phyloP scores from a whole-genome alignment of 225 moss, liverwort and hornwort genomes.

The Marchantia polymorpha region DNA sequence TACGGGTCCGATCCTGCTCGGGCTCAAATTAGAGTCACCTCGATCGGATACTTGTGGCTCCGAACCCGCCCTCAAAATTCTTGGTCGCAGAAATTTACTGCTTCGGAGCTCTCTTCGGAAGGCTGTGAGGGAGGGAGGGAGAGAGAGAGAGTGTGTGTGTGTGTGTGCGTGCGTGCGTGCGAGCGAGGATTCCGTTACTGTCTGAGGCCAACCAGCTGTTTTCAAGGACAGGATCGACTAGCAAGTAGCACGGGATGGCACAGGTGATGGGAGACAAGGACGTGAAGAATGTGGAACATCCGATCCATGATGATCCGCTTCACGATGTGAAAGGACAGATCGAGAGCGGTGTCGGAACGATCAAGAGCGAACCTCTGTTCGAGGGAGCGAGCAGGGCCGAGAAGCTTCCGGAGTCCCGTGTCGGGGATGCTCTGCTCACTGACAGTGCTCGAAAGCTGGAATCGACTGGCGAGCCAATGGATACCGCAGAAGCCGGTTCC shows the following conservation, averaged over 20 bases:
- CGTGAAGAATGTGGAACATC: background rate
- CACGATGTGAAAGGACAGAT: conserved; percentile 17
- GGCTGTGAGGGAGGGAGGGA: too few relatives aligned
- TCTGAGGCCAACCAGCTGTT: too few relatives aligned
- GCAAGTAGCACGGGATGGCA: conserved; percentile 1
- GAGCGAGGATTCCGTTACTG: too few relatives aligned
- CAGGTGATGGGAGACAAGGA: conserved; percentile 12
- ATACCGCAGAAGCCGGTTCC: background rate
- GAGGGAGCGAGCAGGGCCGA: background rate
- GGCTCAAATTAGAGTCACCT: too few relatives aligned
- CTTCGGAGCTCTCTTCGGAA: too few relatives aligned
- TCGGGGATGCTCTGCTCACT: conserved; percentile 9
- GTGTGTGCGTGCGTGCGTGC: too few relatives aligned
- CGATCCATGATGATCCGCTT: background rate
- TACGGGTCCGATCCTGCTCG: too few relatives aligned
- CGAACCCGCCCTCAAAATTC: too few relatives aligned
- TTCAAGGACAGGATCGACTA: too few relatives aligned
- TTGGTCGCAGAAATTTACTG: too few relatives aligned
- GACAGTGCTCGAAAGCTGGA: conserved; percentile 15
- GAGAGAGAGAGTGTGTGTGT: too few relatives aligned
- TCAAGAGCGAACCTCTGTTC: conserved; percentile 1
- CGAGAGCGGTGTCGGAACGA: conserved; percentile 9
- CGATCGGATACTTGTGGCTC: too few relatives aligned
- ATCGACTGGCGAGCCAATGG: background rate
- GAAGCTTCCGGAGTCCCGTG: conserved; percentile 15